These are phyloP conservation scores for Phytophthora sp. DNA, from an alignment of 352 stramenopile genomes.

Conservation along the genomic window DNA sequence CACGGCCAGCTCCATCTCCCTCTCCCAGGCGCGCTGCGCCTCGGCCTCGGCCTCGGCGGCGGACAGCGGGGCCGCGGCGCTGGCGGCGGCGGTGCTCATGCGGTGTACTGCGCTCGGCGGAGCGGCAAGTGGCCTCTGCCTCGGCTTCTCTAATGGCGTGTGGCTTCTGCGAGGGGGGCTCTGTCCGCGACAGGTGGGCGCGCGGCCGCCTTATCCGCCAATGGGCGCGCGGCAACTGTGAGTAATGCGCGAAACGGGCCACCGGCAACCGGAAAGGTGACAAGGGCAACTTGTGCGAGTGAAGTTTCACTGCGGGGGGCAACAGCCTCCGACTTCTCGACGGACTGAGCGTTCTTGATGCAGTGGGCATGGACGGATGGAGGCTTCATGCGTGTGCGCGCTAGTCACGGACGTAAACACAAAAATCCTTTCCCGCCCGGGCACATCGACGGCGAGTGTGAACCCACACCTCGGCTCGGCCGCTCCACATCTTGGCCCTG, in stretches of 20 bases:
- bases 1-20: slow-evolving; percentile 84
- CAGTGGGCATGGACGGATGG: too few relatives aligned
- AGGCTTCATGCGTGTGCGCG: too few relatives aligned
- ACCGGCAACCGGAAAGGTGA: slow-evolving; percentile 23
- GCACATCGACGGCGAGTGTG: slow-evolving; percentile 6
- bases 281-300: not conserved
- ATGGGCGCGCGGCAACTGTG: too few relatives aligned
- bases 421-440: slow-evolving; percentile 12
- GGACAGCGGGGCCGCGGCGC: slow-evolving; percentile 1
- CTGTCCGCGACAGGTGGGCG: slow-evolving; percentile 7
- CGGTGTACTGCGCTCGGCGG: slow-evolving; percentile 5
- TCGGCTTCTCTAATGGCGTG: slow-evolving; percentile 23
- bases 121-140: not conserved
- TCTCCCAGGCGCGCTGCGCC: slow-evolving; percentile 69
- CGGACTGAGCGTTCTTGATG: too few relatives aligned
- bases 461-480: slow-evolving; percentile 12
- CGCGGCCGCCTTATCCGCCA: slow-evolving; percentile 10
- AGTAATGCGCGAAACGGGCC: slow-evolving; percentile 28
- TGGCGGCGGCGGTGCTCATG: slow-evolving; percentile 32
- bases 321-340: too few relatives aligned
- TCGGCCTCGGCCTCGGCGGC: slow-evolving; percentile 46
- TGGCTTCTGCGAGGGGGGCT: slow-evolving; percentile 17
- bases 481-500: slow-evolving; percentile 7
- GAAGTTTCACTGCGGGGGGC: too few relatives aligned
- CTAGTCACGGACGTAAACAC: slow-evolving; percentile 33